Percentiles rank a stretch among this genome's conserved stretches.
These are phyloP conservation scores for Euryodendron excelsum DNA, from an alignment of 148 eudicot species.

Conservation along the genomic window DNA sequence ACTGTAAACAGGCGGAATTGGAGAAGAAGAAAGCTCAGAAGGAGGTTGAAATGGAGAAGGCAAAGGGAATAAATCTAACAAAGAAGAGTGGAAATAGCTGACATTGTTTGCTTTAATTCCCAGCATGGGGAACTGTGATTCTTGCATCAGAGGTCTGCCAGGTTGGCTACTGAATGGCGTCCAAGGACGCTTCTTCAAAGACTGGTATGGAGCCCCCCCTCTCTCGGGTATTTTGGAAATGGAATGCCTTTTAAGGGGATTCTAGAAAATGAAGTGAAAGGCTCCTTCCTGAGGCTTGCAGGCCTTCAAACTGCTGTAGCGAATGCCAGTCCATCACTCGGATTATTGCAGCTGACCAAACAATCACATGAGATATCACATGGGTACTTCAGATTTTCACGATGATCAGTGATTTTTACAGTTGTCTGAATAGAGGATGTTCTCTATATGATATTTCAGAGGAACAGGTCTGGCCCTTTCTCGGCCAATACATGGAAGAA, in stretches of 20 bases:
- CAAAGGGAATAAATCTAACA: conserved; percentile 44
- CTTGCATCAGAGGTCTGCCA: conserved; percentile 15
- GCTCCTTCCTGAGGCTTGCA: conserved; percentile 20
- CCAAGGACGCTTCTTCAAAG: neutral
- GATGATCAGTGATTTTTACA: neutral
- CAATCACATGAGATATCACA: conserved; percentile 7
- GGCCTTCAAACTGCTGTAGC: conserved; percentile 18
- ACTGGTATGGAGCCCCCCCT: conserved; percentile 23
- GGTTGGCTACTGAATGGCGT: conserved; percentile 12
- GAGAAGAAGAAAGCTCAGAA: conserved; percentile 84
- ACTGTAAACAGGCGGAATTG: conserved; percentile 79
- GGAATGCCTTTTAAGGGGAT: neutral
- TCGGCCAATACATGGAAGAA: neutral
- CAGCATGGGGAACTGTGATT: conserved; percentile 9
- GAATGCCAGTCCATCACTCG: conserved; percentile 11
- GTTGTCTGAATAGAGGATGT: conserved; percentile 5
- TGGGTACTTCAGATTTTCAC: conserved; percentile 1
- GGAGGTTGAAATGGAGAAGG: conserved; percentile 76
- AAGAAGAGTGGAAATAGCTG: conserved; percentile 38
- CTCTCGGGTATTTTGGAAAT: conserved; percentile 1
- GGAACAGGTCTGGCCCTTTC: conserved; percentile 9
- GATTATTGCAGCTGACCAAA: conserved; percentile 14
- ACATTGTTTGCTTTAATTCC: neutral
- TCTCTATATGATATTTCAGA: neutral
- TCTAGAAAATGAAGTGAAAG: conserved; percentile 1